A percentile compares a stretch with the other conserved stretches of the same genome.
Evolutionary conservation across 805 yeast genomes (phyloP).

Genomic region (Monosporozyma yasuniensis): DNA sequence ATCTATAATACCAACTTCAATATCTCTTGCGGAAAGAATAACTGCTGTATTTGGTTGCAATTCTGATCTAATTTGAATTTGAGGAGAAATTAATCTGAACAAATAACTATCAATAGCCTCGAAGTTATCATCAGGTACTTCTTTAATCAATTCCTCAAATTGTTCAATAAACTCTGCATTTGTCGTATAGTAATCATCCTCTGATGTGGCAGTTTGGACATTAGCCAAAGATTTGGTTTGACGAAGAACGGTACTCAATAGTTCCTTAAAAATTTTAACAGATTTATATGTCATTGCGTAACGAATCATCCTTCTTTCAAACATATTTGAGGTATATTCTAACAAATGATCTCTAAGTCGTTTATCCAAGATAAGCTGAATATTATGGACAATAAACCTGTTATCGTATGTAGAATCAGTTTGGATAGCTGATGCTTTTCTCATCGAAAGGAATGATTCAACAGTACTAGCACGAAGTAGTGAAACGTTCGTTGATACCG

Average conservation of each 20-base stretch:
- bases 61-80: constrained; percentile 46
- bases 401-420: constrained; percentile 40
- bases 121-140: constrained; percentile 31
- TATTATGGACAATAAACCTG: constrained; percentile 47
- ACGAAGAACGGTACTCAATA: constrained; percentile 22
- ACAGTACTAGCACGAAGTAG: constrained; percentile 18
- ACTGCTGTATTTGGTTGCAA: constrained; percentile 40
- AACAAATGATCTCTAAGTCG: constrained; percentile 40
- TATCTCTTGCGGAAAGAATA: constrained; percentile 47
- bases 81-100: constrained; percentile 51
- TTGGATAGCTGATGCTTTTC: constrained; percentile 20
- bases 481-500: background rate
- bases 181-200: constrained; percentile 17
- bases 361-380: constrained; percentile 49
- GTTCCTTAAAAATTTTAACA: constrained; percentile 38
- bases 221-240: constrained; percentile 9
- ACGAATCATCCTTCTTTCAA: constrained; percentile 35
- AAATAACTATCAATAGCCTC: constrained; percentile 44
- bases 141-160: constrained; percentile 41
- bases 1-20: constrained; percentile 46
- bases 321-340: constrained; percentile 37
- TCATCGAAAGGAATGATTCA: constrained; percentile 27
- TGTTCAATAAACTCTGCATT: constrained; percentile 32
- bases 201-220: constrained; percentile 8
- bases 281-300: constrained; percentile 44